Evolutionary conservation across 2,329 filamentous ascomycete species (phyloP).

Genomic region (Claviceps sp.): DNA sequence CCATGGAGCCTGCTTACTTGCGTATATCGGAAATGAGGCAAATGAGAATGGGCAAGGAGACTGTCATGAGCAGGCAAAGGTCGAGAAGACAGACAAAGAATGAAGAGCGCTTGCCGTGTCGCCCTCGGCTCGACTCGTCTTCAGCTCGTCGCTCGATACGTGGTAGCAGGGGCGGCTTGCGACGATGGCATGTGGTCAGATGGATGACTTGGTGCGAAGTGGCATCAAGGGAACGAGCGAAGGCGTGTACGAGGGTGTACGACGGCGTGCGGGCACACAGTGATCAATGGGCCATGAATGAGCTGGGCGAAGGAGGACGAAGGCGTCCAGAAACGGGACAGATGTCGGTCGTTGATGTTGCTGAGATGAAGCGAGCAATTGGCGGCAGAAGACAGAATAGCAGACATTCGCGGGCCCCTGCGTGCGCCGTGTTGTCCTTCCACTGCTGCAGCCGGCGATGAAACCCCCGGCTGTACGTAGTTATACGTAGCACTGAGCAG

Average conservation of each 20-base stretch:
- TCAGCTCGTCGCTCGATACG: slow-evolving; percentile 1
- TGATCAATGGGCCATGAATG: background rate
- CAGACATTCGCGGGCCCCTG: background rate
- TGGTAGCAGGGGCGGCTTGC: slow-evolving; percentile 4
- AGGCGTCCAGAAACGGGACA: background rate
- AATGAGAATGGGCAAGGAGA: background rate
- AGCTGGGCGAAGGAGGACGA: background rate
- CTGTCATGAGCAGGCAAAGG: background rate
- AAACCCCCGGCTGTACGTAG: too few species aligned
- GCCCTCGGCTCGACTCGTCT: background rate
- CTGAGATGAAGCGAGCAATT: background rate
- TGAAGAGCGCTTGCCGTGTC: background rate
- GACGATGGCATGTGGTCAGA: slow-evolving; percentile 5
- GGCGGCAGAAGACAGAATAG: background rate
- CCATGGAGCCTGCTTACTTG: slow-evolving; percentile 26
- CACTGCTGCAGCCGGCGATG: too few species aligned
- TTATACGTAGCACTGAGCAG: too few species aligned
- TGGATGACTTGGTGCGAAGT: background rate
- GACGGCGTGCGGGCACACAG: background rate
- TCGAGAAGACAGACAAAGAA: background rate
- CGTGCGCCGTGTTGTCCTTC: background rate
- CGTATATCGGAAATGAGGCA: background rate
- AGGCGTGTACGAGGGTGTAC: background rate
- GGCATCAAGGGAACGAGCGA: background rate
- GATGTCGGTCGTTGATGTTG: background rate